Evolutionary conservation across 805 yeast species (phyloP).

Genomic region (Candida michaelii): DNA sequence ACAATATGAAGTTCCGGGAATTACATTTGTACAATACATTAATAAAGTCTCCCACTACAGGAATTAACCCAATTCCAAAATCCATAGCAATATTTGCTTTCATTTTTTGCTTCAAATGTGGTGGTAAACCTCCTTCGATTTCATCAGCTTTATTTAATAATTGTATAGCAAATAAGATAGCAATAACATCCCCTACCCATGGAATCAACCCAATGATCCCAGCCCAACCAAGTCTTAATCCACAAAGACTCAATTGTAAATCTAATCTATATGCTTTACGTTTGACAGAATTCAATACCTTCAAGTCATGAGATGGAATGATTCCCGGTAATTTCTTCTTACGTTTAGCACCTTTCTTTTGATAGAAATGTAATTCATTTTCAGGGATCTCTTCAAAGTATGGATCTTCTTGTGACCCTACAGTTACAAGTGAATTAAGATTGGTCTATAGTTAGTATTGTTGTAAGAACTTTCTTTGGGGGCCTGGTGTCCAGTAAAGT

Average conservation of each 20-base stretch:
- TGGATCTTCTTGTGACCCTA: slow-evolving; percentile 37
- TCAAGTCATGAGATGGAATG: slow-evolving; percentile 33
- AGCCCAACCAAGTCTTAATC: slow-evolving; percentile 43
- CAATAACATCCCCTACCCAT: slow-evolving; percentile 40
- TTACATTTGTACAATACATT: slow-evolving; percentile 75
- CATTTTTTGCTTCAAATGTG: slow-evolving; percentile 30
- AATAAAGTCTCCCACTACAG: slow-evolving; percentile 72
- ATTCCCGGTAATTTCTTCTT: slow-evolving; percentile 37
- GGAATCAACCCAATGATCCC: slow-evolving; percentile 43
- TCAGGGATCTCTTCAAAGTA: slow-evolving; percentile 42
- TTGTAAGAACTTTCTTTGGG: too few species aligned
- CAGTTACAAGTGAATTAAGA: slow-evolving; percentile 21
- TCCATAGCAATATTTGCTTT: slow-evolving; percentile 40
- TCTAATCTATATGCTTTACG: slow-evolving; percentile 39
- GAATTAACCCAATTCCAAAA: slow-evolving; percentile 51
- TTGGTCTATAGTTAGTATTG: slow-evolving; percentile 16
- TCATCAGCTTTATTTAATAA: slow-evolving; percentile 30
- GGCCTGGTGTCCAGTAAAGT: too few species aligned
- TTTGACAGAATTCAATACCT: slow-evolving; percentile 35
- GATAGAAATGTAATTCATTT: slow-evolving; percentile 41
- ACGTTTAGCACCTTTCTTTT: slow-evolving; percentile 39
- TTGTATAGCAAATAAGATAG: slow-evolving; percentile 28
- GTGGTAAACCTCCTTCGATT: slow-evolving; percentile 41
- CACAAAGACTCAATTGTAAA: slow-evolving; percentile 40
- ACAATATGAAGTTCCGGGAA: slow-evolving; percentile 65